Evolutionary conservation across 306 rosid genomes (phyloP).

Genomic region (Cicer judaicum): DNA sequence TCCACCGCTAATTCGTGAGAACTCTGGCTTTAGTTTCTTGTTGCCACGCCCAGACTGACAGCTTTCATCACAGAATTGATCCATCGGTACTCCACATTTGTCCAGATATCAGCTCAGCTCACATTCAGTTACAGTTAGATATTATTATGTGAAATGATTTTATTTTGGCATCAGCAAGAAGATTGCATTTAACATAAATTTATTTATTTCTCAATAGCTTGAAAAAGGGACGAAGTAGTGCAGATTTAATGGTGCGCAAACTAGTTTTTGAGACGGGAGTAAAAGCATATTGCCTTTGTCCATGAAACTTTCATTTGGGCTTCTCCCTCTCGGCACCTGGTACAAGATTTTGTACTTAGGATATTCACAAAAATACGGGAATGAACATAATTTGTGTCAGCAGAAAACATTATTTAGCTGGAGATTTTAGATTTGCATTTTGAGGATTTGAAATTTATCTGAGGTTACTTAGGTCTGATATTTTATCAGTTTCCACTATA

Average conservation of each 20-base stretch:
- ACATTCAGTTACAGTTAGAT: constrained; percentile 21
- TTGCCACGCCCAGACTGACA: constrained; percentile 57
- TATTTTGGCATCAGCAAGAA: constrained; percentile 36
- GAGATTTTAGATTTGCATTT: not conserved
- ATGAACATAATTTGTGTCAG: constrained; percentile 6
- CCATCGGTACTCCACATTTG: not conserved
- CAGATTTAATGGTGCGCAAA: constrained; percentile 41
- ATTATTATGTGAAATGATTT: constrained; percentile 41
- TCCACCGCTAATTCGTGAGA: constrained; percentile 58
- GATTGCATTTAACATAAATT: constrained; percentile 38
- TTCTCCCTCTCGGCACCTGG: constrained; percentile 32
- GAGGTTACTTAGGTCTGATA: not conserved
- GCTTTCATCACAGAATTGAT: constrained; percentile 40
- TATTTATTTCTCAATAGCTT: constrained; percentile 34
- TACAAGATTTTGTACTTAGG: constrained; percentile 48
- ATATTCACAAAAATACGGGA: constrained; percentile 16
- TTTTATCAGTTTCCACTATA: not conserved
- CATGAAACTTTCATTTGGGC: constrained; percentile 8
- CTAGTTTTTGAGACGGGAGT: constrained; percentile 33
- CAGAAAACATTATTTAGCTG: not conserved
- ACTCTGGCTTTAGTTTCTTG: constrained; percentile 67
- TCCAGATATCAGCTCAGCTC: constrained; percentile 10
- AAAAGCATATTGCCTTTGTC: constrained; percentile 20
- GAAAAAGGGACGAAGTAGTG: constrained; percentile 30
- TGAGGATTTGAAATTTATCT: not conserved